Base-by-base conservation (phyloP, 495 filamentous ascomycete genomes). In the Neurospora sp. region DNA sequence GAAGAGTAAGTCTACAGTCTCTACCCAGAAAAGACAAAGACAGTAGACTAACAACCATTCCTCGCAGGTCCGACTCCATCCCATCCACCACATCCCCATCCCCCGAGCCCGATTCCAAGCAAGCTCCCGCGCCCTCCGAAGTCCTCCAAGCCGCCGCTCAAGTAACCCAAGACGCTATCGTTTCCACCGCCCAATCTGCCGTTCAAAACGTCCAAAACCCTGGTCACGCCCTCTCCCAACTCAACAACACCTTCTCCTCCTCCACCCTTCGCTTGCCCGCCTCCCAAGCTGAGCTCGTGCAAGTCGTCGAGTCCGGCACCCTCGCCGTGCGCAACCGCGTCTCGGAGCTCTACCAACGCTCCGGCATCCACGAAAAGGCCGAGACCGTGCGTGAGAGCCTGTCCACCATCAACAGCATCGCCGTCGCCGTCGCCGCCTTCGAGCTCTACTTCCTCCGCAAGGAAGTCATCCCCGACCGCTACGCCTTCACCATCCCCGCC, bases 211-310 rank as follows among this genome's bases (percentile, higher is more conserved):
- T 84, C 68, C 90, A 88, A 73, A 90, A 91, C 20, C 89, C 89
- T 5, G 85, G 79, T 44, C 83, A 86, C 75, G 85, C 87, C 9
- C 85, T 88, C 72, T 79, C 85, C 14, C 75, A 37, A 1, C 53
- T 66, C 27, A 66, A 66, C 27, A 16, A 35, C 12, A 66, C 53
- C 14, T 66, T 82, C 75, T 85, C 88, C 20, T 79, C 81, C 59
- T 85, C 82, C 73, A 82, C 90, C 71, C 85, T 88, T 7, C 53
- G 27, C 53, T 85, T 97, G 40, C 95, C 96, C 4, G 90, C 94
- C 1, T 96, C 94, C 0, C 95, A 95, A 0, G 90, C 93, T 22
- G 87, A 92, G 68, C 90, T 98, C 68, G 92, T 91, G n/a, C 87
- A 93, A 74, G 89, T 86, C 42, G 93, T 97, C 75, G 94, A 98